Conservation (phyloP, 108 stramenopile species). For the Nannochloropsis gaditana region DNA sequence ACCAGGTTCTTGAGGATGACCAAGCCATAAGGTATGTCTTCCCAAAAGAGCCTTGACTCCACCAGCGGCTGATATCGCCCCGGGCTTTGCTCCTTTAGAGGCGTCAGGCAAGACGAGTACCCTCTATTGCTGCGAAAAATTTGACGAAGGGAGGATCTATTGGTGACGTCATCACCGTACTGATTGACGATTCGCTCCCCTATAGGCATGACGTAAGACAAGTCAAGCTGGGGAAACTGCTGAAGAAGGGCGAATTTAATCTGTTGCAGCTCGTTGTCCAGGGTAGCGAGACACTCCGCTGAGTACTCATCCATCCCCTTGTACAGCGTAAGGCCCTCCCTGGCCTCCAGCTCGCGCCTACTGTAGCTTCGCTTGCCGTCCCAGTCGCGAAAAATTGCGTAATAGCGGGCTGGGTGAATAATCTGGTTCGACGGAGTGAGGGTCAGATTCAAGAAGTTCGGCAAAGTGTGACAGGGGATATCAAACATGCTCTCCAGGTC, state of each 20-base stretch:
- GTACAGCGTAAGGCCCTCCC: slow-evolving; percentile 51
- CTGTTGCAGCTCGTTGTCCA: slow-evolving; percentile 57
- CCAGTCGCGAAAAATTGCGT: slow-evolving; percentile 49
- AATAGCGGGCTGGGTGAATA: slow-evolving; percentile 53
- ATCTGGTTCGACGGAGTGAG: slow-evolving; percentile 55
- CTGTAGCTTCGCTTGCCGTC: slow-evolving; percentile 42
- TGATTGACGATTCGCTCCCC: slow-evolving; percentile 43
- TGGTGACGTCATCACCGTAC: slow-evolving; percentile 52
- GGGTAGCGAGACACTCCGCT: slow-evolving; percentile 42
- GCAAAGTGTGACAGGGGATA: slow-evolving; percentile 50
- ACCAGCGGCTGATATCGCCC: slow-evolving; percentile 45
- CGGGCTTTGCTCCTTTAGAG: slow-evolving; percentile 39
- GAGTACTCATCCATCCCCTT: slow-evolving; percentile 52
- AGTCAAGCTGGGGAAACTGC: slow-evolving; percentile 51
- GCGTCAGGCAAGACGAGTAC: slow-evolving; percentile 48
- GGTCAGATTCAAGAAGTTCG: slow-evolving; percentile 55
- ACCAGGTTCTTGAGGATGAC: slow-evolving; percentile 53
- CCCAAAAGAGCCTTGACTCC: slow-evolving; percentile 50
- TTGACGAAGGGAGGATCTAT: slow-evolving; percentile 41
- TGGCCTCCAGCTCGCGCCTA: slow-evolving; percentile 35
- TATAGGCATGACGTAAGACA: slow-evolving; percentile 37
- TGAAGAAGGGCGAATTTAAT: slow-evolving; percentile 31
- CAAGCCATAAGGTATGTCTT: slow-evolving; percentile 54
- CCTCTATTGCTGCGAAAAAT: slow-evolving; percentile 51
- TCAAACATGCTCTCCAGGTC: slow-evolving; percentile 48